These are phyloP conservation scores for Peronospora farinosa DNA, from an alignment of 352 stramenopile species.

Conservation along the genomic window DNA sequence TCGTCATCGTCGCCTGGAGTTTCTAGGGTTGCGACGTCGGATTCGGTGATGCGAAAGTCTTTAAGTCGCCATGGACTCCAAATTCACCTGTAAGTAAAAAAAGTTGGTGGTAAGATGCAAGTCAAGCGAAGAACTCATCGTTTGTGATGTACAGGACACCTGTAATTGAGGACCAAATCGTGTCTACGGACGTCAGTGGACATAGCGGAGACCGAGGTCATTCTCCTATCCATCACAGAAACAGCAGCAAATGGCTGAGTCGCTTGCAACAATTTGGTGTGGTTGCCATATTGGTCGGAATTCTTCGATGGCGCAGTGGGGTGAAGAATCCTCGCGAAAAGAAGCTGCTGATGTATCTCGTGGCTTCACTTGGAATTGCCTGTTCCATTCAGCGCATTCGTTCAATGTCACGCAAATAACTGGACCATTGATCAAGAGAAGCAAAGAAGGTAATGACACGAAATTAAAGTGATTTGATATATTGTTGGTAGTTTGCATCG, in stretches of 20 bases:
- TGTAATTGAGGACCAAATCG: slow-evolving; percentile 58
- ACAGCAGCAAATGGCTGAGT: slow-evolving; percentile 29
- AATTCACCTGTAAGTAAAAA: slow-evolving; percentile 39
- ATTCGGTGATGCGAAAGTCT: slow-evolving; percentile 49
- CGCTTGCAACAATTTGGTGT: slow-evolving; percentile 37
- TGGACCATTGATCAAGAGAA: background rate
- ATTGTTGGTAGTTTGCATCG: too few species aligned
- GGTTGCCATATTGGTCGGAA: slow-evolving; percentile 29
- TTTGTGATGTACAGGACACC: slow-evolving; percentile 32
- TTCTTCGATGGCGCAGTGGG: slow-evolving; percentile 47
- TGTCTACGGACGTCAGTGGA: slow-evolving; percentile 20
- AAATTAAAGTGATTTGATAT: too few species aligned
- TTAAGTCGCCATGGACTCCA: slow-evolving; percentile 51
- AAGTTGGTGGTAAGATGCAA: background rate
- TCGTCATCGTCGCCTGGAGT: slow-evolving; percentile 44
- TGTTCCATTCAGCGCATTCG: slow-evolving; percentile 54
- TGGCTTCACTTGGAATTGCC: slow-evolving; percentile 51
- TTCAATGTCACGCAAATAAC: slow-evolving; percentile 31
- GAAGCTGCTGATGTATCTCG: slow-evolving; percentile 52
- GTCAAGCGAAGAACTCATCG: background rate
- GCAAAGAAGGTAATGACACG: slow-evolving; percentile 1
- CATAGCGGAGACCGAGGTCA: slow-evolving; percentile 21
- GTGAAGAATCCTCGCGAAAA: slow-evolving; percentile 47
- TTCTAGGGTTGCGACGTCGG: slow-evolving; percentile 34
- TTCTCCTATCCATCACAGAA: slow-evolving; percentile 16